A percentile compares a stretch with the other conserved stretches of the same genome.
phyloP scores from a whole-genome alignment of 257 asterid genomes.

The Coffea eugenioides region DNA sequence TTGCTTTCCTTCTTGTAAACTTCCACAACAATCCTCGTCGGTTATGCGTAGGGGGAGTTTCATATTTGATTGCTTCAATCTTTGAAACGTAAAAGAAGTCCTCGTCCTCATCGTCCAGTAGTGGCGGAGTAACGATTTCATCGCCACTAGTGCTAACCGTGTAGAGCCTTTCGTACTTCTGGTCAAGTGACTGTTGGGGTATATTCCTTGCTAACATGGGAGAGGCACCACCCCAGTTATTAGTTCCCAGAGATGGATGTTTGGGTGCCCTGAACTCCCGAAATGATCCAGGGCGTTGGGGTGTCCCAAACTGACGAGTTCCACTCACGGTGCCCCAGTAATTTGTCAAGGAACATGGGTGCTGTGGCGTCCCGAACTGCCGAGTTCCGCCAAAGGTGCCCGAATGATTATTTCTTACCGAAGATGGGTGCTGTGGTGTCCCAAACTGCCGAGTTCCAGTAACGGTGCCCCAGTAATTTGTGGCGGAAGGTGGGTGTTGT shows the following conservation, averaged over 20 bases:
- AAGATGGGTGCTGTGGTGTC: slow-evolving; percentile 56
- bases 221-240: slow-evolving; percentile 84
- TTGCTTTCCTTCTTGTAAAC: slow-evolving; percentile 33
- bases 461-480: slow-evolving; percentile 59
- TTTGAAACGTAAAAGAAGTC: slow-evolving; percentile 26
- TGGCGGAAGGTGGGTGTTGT: slow-evolving; percentile 52
- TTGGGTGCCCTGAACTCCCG: slow-evolving; percentile 69
- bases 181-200: slow-evolving; percentile 60
- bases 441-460: slow-evolving; percentile 3
- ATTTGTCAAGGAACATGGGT: not conserved
- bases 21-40: slow-evolving; percentile 38
- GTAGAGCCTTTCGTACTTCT: slow-evolving; percentile 47
- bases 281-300: slow-evolving; percentile 4
- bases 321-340: slow-evolving; percentile 7
- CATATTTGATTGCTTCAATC: slow-evolving; percentile 22
- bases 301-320: slow-evolving; percentile 15
- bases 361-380: not conserved
- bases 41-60: slow-evolving; percentile 14
- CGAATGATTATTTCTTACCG: slow-evolving; percentile 61
- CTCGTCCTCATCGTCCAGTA: slow-evolving; percentile 31
- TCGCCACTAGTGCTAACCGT: slow-evolving; percentile 31
- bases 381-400: slow-evolving; percentile 24
- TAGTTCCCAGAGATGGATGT: slow-evolving; percentile 56
- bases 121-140: slow-evolving; percentile 26
- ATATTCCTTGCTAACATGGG: slow-evolving; percentile 65